Conservation (phyloP, 1,284 basidiomycete genomes). For the Leccinum solheimii region DNA sequence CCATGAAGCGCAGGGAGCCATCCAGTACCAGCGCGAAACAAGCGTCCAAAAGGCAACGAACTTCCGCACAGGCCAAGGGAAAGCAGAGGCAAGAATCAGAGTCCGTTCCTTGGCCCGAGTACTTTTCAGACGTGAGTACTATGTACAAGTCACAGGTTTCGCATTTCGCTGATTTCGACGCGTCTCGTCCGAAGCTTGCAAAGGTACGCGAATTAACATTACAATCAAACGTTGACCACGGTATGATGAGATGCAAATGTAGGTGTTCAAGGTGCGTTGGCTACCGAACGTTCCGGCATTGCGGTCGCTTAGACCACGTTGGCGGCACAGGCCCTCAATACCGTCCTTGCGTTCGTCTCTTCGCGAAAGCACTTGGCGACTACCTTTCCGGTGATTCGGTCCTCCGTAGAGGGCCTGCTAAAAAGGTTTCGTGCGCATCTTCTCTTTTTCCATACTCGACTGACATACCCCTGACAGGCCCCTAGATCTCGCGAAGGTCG, state of each 20-base stretch:
- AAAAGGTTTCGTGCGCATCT: constrained; percentile 53
- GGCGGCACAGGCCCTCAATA: constrained; percentile 73
- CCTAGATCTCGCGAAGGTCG: constrained; percentile 75
- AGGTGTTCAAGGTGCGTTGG: constrained; percentile 38
- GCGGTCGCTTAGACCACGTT: background rate
- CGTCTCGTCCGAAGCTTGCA: constrained; percentile 19
- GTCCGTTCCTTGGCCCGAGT: constrained; percentile 51
- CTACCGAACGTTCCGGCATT: background rate
- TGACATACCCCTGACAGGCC: constrained; percentile 49
- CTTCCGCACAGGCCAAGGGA: constrained; percentile 22
- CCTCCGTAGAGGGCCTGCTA: constrained; percentile 76
- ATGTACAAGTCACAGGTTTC: too few species aligned
- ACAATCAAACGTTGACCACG: background rate
- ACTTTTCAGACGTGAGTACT: constrained; percentile 55
- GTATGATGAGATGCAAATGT: background rate
- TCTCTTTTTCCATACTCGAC: background rate
- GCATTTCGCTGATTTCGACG: background rate
- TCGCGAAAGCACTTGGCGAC: constrained; percentile 81
- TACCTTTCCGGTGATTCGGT: constrained; percentile 75
- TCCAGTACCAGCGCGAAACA: constrained; percentile 4
- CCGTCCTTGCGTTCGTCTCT: constrained; percentile 86
- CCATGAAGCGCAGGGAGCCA: constrained; percentile 29
- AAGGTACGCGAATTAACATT: constrained; percentile 21
- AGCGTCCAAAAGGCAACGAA: constrained; percentile 30
- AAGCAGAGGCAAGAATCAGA: constrained; percentile 17